phyloP scores from a whole-genome alignment of 805 yeast species.

The Myxozyma neglecta region DNA sequence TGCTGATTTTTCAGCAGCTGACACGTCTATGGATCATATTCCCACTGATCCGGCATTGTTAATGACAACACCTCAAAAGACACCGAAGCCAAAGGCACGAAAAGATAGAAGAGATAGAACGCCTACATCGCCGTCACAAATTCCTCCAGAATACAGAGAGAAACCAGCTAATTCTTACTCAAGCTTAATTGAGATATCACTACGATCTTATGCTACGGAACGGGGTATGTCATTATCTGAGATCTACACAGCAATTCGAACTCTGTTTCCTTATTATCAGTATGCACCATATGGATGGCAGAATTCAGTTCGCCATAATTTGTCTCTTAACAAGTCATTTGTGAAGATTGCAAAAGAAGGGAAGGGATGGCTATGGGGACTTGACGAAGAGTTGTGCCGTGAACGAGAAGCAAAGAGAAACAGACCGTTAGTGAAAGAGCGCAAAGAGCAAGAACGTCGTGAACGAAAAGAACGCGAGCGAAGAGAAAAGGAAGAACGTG shows the following conservation, averaged over 20 bases:
- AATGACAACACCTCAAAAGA: background rate
- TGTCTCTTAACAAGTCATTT: constrained; percentile 83
- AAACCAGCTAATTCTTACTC: constrained; percentile 85
- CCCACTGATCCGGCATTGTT: constrained; percentile 11
- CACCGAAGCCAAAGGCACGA: constrained; percentile 10
- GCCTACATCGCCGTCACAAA: constrained; percentile 48
- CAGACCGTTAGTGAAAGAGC: constrained; percentile 54
- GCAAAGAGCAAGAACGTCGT: constrained; percentile 59
- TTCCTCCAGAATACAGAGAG: constrained; percentile 80
- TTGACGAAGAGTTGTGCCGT: constrained; percentile 79
- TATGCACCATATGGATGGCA: constrained; percentile 99
- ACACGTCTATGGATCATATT: background rate
- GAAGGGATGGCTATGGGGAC: constrained; percentile 93
- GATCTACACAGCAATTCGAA: constrained; percentile 82
- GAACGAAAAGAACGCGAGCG: constrained; percentile 36
- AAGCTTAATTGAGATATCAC: constrained; percentile 73
- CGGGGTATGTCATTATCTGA: constrained; percentile 81
- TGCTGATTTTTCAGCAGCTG: background rate
- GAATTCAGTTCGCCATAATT: constrained; percentile 84
- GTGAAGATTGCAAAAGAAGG: constrained; percentile 81
- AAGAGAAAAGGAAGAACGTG: constrained; percentile 35
- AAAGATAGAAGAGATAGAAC: constrained; percentile 18
- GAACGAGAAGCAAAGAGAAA: constrained; percentile 77
- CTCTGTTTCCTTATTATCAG: constrained; percentile 83
- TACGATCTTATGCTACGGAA: constrained; percentile 63